A percentile compares a stretch with the other conserved stretches of the same genome.
These are phyloP conservation scores for Oryza officinalis DNA, from an alignment of 176 grass and related monocot species.

Conservation along the genomic window DNA sequence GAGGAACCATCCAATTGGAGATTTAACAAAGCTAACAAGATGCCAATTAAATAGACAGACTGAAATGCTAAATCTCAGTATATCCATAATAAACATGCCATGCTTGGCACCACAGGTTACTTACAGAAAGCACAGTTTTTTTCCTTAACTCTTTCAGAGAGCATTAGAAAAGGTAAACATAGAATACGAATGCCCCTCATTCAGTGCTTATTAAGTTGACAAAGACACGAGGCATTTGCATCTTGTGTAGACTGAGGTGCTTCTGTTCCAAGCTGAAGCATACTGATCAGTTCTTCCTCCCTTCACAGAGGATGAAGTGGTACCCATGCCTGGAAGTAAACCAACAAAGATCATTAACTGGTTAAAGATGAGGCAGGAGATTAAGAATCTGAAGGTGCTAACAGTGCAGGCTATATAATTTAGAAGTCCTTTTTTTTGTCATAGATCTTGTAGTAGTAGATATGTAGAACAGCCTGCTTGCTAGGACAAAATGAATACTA, in stretches of 20 bases:
- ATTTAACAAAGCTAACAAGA: not conserved
- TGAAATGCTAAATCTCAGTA: not conserved
- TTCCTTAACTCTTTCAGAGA: not conserved
- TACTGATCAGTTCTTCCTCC: conserved; percentile 70
- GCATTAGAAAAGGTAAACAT: conserved; percentile 6
- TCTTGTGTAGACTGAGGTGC: not conserved
- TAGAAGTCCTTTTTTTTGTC: too few relatives aligned
- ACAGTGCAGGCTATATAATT: not conserved
- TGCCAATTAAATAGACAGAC: not conserved
- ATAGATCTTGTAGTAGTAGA: not conserved
- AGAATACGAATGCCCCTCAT: conserved; percentile 20
- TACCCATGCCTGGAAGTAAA: conserved; percentile 74
- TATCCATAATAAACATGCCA: not conserved
- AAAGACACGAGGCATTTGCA: not conserved
- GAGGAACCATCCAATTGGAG: not conserved
- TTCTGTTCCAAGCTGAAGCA: not conserved
- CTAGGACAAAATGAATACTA: not conserved
- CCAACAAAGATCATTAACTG: not conserved
- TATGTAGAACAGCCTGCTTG: not conserved
- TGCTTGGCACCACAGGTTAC: conserved; percentile 19
- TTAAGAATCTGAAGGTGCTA: not conserved
- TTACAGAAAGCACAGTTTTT: conserved; percentile 25
- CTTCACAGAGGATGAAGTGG: conserved; percentile 83
- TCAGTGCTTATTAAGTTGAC: conserved; percentile 30
- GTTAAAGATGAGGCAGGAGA: not conserved